phyloP scores from a whole-genome alignment of 345 rosid species.

The Aegle marmelos region DNA sequence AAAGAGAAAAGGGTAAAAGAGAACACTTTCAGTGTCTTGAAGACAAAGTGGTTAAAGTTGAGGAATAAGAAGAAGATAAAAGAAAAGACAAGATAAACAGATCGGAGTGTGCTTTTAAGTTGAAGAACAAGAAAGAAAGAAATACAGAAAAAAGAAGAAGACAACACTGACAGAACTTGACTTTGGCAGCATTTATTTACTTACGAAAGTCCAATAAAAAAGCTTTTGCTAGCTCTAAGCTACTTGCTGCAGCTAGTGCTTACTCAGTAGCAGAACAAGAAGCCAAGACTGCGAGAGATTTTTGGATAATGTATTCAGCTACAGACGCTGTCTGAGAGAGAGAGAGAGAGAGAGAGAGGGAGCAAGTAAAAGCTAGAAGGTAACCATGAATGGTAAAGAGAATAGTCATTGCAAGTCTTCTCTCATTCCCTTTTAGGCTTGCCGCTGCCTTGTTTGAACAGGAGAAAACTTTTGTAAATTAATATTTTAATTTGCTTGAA shows the following conservation, averaged over 20 bases:
- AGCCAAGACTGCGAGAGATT: not conserved
- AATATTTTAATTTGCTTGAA: not conserved
- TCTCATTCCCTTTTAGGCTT: slow-evolving; percentile 37
- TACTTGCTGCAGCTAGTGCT: not conserved
- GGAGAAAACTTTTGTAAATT: slow-evolving; percentile 1
- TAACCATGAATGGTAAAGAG: slow-evolving; percentile 23
- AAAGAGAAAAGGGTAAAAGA: too few species aligned
- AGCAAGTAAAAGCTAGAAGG: slow-evolving; percentile 5
- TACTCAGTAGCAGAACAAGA: not conserved
- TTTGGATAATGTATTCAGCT: slow-evolving; percentile 35
- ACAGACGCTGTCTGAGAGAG: not conserved
- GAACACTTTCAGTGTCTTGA: not conserved
- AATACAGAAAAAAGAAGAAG: slow-evolving; percentile 13
- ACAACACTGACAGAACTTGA: slow-evolving; percentile 2
- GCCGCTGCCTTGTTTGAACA: slow-evolving; percentile 19
- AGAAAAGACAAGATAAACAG: slow-evolving; percentile 2
- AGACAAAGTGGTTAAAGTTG: not conserved
- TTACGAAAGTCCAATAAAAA: slow-evolving; percentile 11
- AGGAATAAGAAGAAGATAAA: slow-evolving; percentile 3
- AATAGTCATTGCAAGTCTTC: slow-evolving; percentile 17
- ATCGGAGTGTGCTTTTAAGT: slow-evolving; percentile 5
- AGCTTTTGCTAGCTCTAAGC: not conserved
- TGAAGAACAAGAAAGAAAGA: slow-evolving; percentile 12
- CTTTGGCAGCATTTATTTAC: slow-evolving; percentile 18
- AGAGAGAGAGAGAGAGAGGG: not conserved